Evolutionary conservation across 331 rosid species (phyloP).

Genomic region (Dryas integrifolia): DNA sequence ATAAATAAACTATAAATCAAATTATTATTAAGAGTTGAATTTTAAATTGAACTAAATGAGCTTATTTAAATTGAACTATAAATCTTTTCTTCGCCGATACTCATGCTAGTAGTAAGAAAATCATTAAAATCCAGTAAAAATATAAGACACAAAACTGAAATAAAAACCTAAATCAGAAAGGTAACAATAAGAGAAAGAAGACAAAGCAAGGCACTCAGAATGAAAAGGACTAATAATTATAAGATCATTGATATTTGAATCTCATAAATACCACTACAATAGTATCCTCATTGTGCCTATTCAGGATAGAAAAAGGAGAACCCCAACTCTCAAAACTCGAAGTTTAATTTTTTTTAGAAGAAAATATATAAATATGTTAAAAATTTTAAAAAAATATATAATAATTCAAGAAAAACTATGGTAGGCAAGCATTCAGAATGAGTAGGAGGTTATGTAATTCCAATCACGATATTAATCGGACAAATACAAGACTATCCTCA

Average conservation of each 20-base stretch:
- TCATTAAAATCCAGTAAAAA: too few species aligned
- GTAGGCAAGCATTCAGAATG: conserved; percentile 35
- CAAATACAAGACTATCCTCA: conserved; percentile 25
- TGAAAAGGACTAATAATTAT: conserved; percentile 26
- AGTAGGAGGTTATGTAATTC: conserved; percentile 37
- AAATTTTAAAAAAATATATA: background rate
- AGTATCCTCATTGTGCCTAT: conserved; percentile 31
- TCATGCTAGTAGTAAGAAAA: too few species aligned
- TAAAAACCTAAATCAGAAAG: background rate
- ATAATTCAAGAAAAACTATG: background rate
- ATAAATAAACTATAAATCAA: too few species aligned
- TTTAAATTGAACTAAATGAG: too few species aligned
- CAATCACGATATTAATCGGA: conserved; percentile 37
- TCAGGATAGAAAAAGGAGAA: background rate
- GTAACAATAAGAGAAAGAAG: background rate
- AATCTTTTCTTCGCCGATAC: background rate
- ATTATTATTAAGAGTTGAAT: too few species aligned
- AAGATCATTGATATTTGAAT: conserved; percentile 21
- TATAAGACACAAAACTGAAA: too few species aligned
- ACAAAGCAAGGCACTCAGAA: conserved; percentile 28
- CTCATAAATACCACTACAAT: conserved; percentile 29
- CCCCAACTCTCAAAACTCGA: too few species aligned
- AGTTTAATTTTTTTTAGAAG: too few species aligned
- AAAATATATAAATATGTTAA: background rate
- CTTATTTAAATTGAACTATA: too few species aligned